Percentiles rank a stretch among this genome's conserved stretches.
These are phyloP conservation scores for Backusella liffmaniae DNA, from an alignment of 192 early-diverging fungal species.

Conservation along the genomic window DNA sequence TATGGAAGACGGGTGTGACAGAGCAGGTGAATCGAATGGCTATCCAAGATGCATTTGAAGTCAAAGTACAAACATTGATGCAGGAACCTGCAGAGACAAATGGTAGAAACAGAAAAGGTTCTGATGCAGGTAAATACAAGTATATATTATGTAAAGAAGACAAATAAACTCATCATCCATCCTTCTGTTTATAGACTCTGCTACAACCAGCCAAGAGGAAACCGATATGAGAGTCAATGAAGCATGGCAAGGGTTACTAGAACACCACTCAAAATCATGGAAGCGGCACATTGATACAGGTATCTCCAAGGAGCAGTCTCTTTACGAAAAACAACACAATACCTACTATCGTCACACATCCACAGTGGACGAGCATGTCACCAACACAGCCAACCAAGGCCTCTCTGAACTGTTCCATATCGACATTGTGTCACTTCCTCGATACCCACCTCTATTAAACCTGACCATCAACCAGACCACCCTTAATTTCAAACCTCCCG, in stretches of 20 bases:
- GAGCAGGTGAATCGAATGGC: slow-evolving; percentile 37
- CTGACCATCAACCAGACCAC: slow-evolving; percentile 18
- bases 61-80: slow-evolving; percentile 30
- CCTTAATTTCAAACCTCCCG: slow-evolving; percentile 20
- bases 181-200: not conserved
- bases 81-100: not conserved
- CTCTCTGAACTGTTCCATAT: slow-evolving; percentile 20
- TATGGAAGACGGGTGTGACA: slow-evolving; percentile 34
- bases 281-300: slow-evolving; percentile 23
- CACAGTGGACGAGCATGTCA: not conserved
- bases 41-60: slow-evolving; percentile 37
- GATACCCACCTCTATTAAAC: slow-evolving; percentile 32
- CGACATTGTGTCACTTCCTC: slow-evolving; percentile 9
- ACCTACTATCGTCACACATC: slow-evolving; percentile 9
- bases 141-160: not conserved
- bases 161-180: not conserved
- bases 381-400: not conserved
- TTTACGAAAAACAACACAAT: not conserved
- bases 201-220: not conserved
- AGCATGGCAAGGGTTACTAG: slow-evolving; percentile 25
- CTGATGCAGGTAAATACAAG: slow-evolving; percentile 4
- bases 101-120: not conserved
- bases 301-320: slow-evolving; percentile 8
- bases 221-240: slow-evolving; percentile 21
- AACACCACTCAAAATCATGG: slow-evolving; percentile 38